Evolutionary conservation across 192 early-diverging fungal genomes (phyloP), one percentile per base, ranked within the genome.

Genomic region (Entophlyctis luteolus): DNA sequence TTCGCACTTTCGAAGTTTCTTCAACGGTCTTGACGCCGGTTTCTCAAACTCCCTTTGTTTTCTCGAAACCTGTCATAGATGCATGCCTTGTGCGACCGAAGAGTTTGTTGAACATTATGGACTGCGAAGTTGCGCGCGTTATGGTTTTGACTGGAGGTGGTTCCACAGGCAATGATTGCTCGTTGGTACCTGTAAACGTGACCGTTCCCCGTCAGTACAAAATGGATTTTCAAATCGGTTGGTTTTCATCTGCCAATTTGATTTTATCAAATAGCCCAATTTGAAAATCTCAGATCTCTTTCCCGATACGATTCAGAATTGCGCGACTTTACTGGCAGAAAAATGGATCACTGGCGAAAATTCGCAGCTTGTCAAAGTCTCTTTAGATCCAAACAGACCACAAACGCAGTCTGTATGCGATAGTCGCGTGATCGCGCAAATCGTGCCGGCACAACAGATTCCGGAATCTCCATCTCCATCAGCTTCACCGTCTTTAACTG

Each of bases 211-310:
- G 90, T 68, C 87, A 88, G 72, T 73, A 78, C 23, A 90, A 92
- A 63, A 73, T 88, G 6, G 93, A 93, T 50, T 96, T 93, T 63
- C 89, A 93, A 28, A 4, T 32, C 1, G 63, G 62, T 65, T 20
- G 1, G 58, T 60, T 16, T 46, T 16, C 1, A 20, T 31, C 28
- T 20, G 23, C n/a, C n/a, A n/a, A n/a, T n/a, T n/a, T n/a, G n/a
- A n/a, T n/a, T n/a, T n/a, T n/a, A n/a, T n/a, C n/a, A n/a, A n/a
- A n/a, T n/a, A n/a, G n/a, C n/a, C n/a, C n/a, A n/a, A n/a, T n/a
- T n/a, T n/a, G n/a, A n/a, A n/a, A n/a, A n/a, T 35, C 59, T 60
- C 75, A 12, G 94, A 96, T 46, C 67, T 96, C 8, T 96, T 88
- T 66, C 94, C 94, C 18, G 89, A 93, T 23, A 92, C 94, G 18